Conservation (phyloP, 495 filamentous ascomycete species). For the Podospora sp. region DNA sequence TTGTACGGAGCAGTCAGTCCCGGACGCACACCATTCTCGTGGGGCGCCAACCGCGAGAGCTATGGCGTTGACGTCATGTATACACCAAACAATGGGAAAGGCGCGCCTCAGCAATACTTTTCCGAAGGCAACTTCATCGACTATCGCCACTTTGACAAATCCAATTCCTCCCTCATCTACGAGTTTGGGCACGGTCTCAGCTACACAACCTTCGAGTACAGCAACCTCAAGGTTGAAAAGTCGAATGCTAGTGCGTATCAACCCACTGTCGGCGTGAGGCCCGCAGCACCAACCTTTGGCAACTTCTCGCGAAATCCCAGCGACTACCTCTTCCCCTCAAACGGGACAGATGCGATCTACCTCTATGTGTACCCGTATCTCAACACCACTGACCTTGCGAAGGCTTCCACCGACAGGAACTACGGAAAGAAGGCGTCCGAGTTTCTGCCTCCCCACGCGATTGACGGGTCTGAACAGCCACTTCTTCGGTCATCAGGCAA, state of each 20-base stretch:
- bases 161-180: constrained; percentile 72
- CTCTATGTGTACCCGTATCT: constrained; percentile 88
- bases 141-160: constrained; percentile 86
- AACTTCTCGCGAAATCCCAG: constrained; percentile 61
- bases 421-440: constrained; percentile 65
- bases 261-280: constrained; percentile 68
- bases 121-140: constrained; percentile 90
- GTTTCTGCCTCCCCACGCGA: constrained; percentile 70
- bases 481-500: constrained; percentile 52
- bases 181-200: constrained; percentile 91
- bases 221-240: constrained; percentile 66
- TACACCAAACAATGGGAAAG: constrained; percentile 68
- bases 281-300: constrained; percentile 69
- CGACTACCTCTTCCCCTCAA: constrained; percentile 76
- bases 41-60: constrained; percentile 70
- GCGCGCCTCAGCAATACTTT: constrained; percentile 78
- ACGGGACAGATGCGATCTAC: constrained; percentile 54
- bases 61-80: constrained; percentile 80
- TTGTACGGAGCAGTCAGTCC: constrained; percentile 91
- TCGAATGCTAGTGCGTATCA: constrained; percentile 56
- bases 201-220: constrained; percentile 86
- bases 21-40: constrained; percentile 86
- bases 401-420: constrained; percentile 64
- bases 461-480: constrained; percentile 67
- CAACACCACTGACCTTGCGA: constrained; percentile 66